These are phyloP conservation scores for Parachaetomium inaequale DNA, from an alignment of 495 filamentous ascomycete species.

Conservation along the genomic window DNA sequence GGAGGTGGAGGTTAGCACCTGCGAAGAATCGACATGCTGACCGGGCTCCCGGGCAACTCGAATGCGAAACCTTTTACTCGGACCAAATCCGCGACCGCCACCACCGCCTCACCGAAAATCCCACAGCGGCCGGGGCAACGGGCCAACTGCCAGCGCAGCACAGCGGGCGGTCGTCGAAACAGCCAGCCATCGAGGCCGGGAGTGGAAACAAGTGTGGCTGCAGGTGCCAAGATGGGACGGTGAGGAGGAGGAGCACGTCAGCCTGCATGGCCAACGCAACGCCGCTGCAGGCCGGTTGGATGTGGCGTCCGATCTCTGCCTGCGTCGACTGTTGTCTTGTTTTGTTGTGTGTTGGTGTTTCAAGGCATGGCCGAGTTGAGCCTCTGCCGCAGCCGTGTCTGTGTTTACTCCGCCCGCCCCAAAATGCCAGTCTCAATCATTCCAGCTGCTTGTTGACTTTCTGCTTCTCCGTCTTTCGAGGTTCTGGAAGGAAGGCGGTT, in stretches of 20 bases:
- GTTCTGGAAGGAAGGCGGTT: neutral
- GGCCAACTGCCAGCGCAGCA: neutral
- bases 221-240: neutral
- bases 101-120: neutral
- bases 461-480: neutral
- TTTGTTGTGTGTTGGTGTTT: neutral
- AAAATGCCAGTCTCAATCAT: neutral
- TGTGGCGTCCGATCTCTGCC: constrained; percentile 3
- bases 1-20: neutral
- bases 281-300: neutral
- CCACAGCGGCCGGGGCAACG: too few relatives aligned
- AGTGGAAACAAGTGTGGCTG: neutral
- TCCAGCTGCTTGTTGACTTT: neutral
- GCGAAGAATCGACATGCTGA: too few relatives aligned
- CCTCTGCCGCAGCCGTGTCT: neutral
- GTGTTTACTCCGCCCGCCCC: neutral
- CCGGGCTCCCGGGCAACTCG: neutral
- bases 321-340: neutral
- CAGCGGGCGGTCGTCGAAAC: neutral
- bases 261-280: constrained; percentile 8
- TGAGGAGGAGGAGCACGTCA: neutral
- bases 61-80: neutral
- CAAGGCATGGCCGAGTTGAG: neutral
- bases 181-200: too few relatives aligned
- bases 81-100: too few relatives aligned